Conservation (phyloP, 768 basidiomycete species). For the Naganishia antarctica region DNA sequence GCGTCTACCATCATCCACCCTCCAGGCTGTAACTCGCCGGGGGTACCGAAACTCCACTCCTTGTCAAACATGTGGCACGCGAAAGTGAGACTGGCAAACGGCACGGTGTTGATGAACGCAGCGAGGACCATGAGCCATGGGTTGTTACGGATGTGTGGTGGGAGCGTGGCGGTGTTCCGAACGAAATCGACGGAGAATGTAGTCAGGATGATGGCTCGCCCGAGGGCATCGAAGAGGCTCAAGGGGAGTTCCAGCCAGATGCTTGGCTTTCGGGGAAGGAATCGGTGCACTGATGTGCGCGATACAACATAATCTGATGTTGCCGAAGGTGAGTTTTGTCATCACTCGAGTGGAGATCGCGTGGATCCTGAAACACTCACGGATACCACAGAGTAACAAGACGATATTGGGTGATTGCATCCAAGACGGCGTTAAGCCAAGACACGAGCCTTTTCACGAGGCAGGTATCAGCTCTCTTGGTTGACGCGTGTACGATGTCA, state of each 20-base stretch:
- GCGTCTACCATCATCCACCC: constrained; percentile 83
- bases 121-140: constrained; percentile 72
- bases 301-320: constrained; percentile 44
- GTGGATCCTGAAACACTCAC: no score
- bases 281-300: constrained; percentile 54
- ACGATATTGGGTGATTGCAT: constrained; percentile 67
- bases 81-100: constrained; percentile 52
- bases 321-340: no score
- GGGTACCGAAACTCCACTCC: constrained; percentile 64
- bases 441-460: constrained; percentile 35
- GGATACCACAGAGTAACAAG: constrained; percentile 59
- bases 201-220: constrained; percentile 72
- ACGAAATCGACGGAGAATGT: constrained; percentile 69
- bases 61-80: constrained; percentile 67
- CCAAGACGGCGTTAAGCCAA: constrained; percentile 62
- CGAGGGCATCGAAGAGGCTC: constrained; percentile 69
- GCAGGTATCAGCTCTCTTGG: no score
- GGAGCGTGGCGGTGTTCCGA: constrained; percentile 26
- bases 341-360: neutral
- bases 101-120: constrained; percentile 72
- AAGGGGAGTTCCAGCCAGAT: constrained; percentile 62
- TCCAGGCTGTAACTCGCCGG: constrained; percentile 70
- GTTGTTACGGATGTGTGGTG: constrained; percentile 60
- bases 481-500: no score
- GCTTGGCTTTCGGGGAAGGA: constrained; percentile 58